Evolutionary conservation across 306 rosid species (phyloP).

Genomic region (Quercus agrifolia): DNA sequence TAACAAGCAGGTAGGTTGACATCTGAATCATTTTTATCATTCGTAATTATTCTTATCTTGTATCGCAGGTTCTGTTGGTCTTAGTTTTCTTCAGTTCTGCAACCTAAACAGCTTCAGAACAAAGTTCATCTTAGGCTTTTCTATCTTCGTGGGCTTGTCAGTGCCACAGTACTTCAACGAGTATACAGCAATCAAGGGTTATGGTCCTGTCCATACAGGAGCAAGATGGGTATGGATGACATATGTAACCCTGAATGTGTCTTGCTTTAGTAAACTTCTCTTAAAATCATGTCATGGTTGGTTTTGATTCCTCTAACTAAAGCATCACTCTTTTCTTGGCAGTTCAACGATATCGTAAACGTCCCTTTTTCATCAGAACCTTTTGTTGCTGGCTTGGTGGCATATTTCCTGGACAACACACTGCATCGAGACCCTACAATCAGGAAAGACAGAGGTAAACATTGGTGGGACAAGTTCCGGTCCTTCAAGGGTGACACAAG

Average conservation of each 20-base stretch:
- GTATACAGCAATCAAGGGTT: conserved; percentile 70
- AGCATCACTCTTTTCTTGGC: conserved; percentile 15
- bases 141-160: conserved; percentile 90
- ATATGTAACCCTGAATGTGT: neutral
- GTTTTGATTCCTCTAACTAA: conserved; percentile 1
- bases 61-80: conserved; percentile 69
- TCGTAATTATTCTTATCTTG: neutral
- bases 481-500: conserved; percentile 78
- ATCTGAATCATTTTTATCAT: neutral
- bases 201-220: conserved; percentile 84
- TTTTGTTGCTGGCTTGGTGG: conserved; percentile 80
- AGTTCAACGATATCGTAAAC: conserved; percentile 93
- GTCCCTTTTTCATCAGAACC: conserved; percentile 93
- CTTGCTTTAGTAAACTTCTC: conserved; percentile 2
- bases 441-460: conserved; percentile 92
- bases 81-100: conserved; percentile 95
- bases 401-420: conserved; percentile 89
- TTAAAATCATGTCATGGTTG: neutral
- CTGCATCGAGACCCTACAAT: conserved; percentile 53
- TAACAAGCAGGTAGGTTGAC: neutral
- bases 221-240: conserved; percentile 83
- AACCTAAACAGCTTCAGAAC: conserved; percentile 94
- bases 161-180: conserved; percentile 95
- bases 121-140: conserved; percentile 81
- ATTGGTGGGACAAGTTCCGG: conserved; percentile 94